phyloP scores from a whole-genome alignment of 2,329 filamentous ascomycete genomes.

The Fusarium guadeloupense region DNA sequence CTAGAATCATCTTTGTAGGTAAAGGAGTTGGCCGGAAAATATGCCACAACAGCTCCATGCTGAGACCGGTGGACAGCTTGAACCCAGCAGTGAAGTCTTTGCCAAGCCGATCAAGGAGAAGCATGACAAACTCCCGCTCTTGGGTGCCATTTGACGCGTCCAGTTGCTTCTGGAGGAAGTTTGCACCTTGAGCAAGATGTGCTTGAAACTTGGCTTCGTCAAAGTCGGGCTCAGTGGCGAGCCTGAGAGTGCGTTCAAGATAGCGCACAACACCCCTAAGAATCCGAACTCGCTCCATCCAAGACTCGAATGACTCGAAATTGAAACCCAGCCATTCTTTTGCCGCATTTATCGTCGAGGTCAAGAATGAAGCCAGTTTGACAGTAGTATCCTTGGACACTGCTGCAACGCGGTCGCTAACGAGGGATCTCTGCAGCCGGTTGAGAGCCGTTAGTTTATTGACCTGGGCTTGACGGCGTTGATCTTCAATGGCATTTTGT shows the following conservation, averaged over 20 bases:
- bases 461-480: slow-evolving; percentile 54
- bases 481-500: slow-evolving; percentile 52
- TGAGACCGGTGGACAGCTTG: slow-evolving; percentile 76
- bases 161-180: slow-evolving; percentile 52
- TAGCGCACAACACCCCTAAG: slow-evolving; percentile 58
- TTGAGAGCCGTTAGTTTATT: slow-evolving; percentile 64
- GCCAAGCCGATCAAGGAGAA: slow-evolving; percentile 55
- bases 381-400: slow-evolving; percentile 70
- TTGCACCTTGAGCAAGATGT: slow-evolving; percentile 63
- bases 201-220: slow-evolving; percentile 73
- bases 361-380: slow-evolving; percentile 61
- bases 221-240: slow-evolving; percentile 58
- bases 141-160: slow-evolving; percentile 35
- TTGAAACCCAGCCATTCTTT: slow-evolving; percentile 54
- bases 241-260: slow-evolving; percentile 62
- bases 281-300: slow-evolving; percentile 48
- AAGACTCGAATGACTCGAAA: slow-evolving; percentile 40
- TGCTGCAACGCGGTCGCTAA: slow-evolving; percentile 62
- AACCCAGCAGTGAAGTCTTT: slow-evolving; percentile 74
- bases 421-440: slow-evolving; percentile 67
- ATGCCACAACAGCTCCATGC: slow-evolving; percentile 84
- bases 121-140: slow-evolving; percentile 51
- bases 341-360: slow-evolving; percentile 53
- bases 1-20: slow-evolving; percentile 55
- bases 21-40: slow-evolving; percentile 71